phyloP scores from a whole-genome alignment of 2,329 filamentous ascomycete species.

The Diplodia intermedia region DNA sequence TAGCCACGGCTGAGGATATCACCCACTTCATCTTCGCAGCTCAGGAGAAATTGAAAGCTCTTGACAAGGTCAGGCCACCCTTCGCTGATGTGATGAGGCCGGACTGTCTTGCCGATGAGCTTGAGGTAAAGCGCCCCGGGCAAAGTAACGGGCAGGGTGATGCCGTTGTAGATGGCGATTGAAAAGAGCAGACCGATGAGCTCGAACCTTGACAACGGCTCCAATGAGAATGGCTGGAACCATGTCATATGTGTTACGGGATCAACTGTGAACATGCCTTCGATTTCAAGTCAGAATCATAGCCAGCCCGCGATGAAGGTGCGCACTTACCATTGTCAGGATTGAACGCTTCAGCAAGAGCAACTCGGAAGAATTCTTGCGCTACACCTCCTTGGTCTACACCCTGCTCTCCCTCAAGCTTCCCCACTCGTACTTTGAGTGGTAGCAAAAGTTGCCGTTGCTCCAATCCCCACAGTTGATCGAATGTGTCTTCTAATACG shows the following conservation, averaged over 20 bases:
- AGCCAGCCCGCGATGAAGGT: neutral
- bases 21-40: constrained; percentile 83
- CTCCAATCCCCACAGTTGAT: constrained; percentile 89
- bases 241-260: constrained; percentile 78
- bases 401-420: constrained; percentile 81
- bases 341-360: constrained; percentile 79
- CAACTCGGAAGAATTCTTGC: constrained; percentile 91
- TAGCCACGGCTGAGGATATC: constrained; percentile 86
- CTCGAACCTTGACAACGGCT: constrained; percentile 89
- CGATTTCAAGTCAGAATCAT: neutral
- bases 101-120: constrained; percentile 72
- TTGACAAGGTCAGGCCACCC: constrained; percentile 85
- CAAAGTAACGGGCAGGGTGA: constrained; percentile 89
- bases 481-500: constrained; percentile 62
- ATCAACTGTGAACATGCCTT: constrained; percentile 79
- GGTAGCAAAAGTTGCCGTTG: constrained; percentile 82
- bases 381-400: constrained; percentile 95
- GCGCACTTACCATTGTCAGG: constrained; percentile 69
- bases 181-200: constrained; percentile 87
- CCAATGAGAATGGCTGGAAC: constrained; percentile 83
- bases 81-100: constrained; percentile 80
- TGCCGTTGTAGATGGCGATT: constrained; percentile 88
- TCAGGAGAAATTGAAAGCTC: constrained; percentile 73
- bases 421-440: constrained; percentile 85
- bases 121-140: constrained; percentile 84